Conservation (phyloP, 1,284 basidiomycete species). For the Pulveroboletus sp. region DNA sequence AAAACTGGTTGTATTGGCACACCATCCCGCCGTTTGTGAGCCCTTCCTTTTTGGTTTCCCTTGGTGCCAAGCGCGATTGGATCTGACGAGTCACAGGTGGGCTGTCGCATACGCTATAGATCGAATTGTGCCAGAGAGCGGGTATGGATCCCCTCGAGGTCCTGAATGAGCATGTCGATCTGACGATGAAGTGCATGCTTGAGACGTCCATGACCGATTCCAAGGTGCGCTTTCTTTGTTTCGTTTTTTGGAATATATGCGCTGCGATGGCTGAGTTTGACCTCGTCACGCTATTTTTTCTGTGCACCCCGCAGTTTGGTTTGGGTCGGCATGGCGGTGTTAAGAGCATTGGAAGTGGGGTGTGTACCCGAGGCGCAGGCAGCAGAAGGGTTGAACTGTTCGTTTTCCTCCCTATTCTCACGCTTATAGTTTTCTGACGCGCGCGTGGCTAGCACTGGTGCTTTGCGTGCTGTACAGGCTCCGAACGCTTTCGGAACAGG, state of each 20-base stretch:
- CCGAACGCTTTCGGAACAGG: constrained; percentile 78
- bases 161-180: constrained; percentile 47
- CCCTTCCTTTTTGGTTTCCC: constrained; percentile 16
- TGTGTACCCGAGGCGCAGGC: constrained; percentile 72
- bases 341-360: constrained; percentile 65
- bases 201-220: constrained; percentile 40
- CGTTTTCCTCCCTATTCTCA: constrained; percentile 18
- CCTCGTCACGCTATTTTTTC: neutral
- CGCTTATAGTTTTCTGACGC: neutral
- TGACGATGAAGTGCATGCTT: constrained; percentile 48
- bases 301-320: constrained; percentile 34
- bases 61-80: neutral
- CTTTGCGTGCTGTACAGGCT: constrained; percentile 87
- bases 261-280: neutral
- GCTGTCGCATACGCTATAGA: constrained; percentile 70
- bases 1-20: constrained; percentile 64
- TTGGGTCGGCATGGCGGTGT: constrained; percentile 80
- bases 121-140: constrained; percentile 74
- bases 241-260: no score
- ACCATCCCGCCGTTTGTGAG: constrained; percentile 70
- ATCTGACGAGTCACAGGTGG: constrained; percentile 36
- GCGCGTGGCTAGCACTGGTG: constrained; percentile 57
- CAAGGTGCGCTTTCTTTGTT: constrained; percentile 37
- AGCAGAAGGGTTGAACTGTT: constrained; percentile 69
- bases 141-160: constrained; percentile 65